A percentile compares a stretch with the other conserved stretches of the same genome.
These are phyloP conservation scores for Salvia miltiorrhiza DNA, from an alignment of 257 asterid genomes.

Conservation along the genomic window DNA sequence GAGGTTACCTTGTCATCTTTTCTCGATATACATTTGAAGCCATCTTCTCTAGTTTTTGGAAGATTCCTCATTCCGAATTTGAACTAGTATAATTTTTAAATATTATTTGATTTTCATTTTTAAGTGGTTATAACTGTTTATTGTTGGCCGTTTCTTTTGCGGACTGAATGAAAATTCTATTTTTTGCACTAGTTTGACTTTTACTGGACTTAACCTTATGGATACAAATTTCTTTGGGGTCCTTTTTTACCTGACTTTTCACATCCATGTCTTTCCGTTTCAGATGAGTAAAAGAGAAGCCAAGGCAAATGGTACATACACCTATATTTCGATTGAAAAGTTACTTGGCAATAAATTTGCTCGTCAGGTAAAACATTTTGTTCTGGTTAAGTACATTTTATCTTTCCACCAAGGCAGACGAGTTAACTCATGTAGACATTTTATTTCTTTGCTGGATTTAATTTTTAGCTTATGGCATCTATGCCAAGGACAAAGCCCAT, in stretches of 20 bases:
- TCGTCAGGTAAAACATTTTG: slow-evolving; percentile 55
- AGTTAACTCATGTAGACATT: background rate
- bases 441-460: slow-evolving; percentile 23
- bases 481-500: slow-evolving; percentile 54
- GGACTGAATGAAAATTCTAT: background rate
- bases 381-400: slow-evolving; percentile 2
- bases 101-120: background rate
- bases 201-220: background rate
- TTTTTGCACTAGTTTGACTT: background rate
- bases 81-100: background rate
- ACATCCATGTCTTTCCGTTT: background rate
- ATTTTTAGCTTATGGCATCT: slow-evolving; percentile 69
- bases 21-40: background rate
- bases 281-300: slow-evolving; percentile 37
- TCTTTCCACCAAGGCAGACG: background rate
- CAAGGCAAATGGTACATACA: slow-evolving; percentile 32
- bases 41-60: background rate
- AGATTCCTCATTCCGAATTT: background rate
- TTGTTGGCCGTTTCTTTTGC: background rate
- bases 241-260: background rate
- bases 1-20: background rate
- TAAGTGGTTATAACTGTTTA: background rate
- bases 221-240: background rate
- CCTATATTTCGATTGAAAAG: slow-evolving; percentile 61
- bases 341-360: slow-evolving; percentile 82